These are phyloP conservation scores for Neofusicoccum cordaticola DNA, from an alignment of 2,329 filamentous ascomycete species.

Conservation along the genomic window DNA sequence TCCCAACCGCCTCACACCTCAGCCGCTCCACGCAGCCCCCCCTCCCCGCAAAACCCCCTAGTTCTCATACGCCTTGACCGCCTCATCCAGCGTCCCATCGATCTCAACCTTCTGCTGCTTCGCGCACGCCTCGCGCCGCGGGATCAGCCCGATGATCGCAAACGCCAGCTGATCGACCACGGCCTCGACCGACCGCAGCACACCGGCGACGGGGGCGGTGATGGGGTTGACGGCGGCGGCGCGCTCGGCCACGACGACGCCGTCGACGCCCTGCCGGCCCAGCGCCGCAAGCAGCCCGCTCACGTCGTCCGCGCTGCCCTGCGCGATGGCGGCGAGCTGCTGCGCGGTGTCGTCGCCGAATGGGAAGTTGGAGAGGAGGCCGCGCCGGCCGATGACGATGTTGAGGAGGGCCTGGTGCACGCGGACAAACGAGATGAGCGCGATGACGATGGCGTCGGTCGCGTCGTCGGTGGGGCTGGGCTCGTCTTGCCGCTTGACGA, in stretches of 20 bases:
- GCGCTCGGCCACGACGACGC: neutral
- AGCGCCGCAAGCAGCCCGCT: neutral
- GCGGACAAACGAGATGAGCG: conserved; percentile 17
- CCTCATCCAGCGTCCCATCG: conserved; percentile 15
- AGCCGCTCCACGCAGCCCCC: too few species aligned
- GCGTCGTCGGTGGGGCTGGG: neutral
- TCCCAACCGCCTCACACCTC: too few species aligned
- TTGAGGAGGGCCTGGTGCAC: conserved; percentile 20
- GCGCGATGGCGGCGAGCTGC: neutral
- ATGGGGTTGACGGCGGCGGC: conserved; percentile 1
- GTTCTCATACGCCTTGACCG: conserved; percentile 12
- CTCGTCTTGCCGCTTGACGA: neutral
- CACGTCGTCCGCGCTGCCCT: neutral
- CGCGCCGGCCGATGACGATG: conserved; percentile 19
- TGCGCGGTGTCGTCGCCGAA: neutral
- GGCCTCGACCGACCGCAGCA: conserved; percentile 16
- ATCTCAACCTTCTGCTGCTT: conserved; percentile 17
- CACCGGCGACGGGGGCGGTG: conserved; percentile 13
- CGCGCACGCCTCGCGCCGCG: conserved; percentile 15
- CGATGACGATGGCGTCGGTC: conserved; percentile 18
- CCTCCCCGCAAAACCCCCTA: too few species aligned
- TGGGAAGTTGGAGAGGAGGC: conserved; percentile 3
- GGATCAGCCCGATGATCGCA: conserved; percentile 15
- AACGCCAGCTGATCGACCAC: conserved; percentile 18
- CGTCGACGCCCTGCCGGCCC: too few species aligned